phyloP scores from a whole-genome alignment of 2,329 filamentous ascomycete genomes.

The Pseudonectria foliicola region DNA sequence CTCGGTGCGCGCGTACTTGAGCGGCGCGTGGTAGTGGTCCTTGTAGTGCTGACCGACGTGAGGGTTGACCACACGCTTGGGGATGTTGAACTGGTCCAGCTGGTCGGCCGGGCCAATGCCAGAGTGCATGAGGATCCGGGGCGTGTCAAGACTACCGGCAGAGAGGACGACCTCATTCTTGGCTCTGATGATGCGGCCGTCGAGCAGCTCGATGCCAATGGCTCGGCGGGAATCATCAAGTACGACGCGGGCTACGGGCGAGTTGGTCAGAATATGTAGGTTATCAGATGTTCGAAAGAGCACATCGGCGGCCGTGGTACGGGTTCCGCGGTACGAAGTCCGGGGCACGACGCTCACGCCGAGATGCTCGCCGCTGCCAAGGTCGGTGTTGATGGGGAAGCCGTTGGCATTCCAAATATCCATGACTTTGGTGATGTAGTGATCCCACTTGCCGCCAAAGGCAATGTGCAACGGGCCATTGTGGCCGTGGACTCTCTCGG shows the following conservation, averaged over 20 bases:
- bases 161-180: slow-evolving; percentile 11
- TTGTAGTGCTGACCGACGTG: slow-evolving; percentile 5
- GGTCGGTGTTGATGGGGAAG: slow-evolving; percentile 8
- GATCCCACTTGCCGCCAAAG: slow-evolving; percentile 10
- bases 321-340: slow-evolving; percentile 8
- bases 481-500: slow-evolving; percentile 6
- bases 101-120: slow-evolving; percentile 4
- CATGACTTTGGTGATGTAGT: slow-evolving; percentile 7
- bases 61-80: not conserved
- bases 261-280: slow-evolving; percentile 6
- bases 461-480: slow-evolving; percentile 8
- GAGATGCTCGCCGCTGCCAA: slow-evolving; percentile 8
- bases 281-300: slow-evolving; percentile 4
- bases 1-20: slow-evolving; percentile 11
- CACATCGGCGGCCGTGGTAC: slow-evolving; percentile 7
- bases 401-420: slow-evolving; percentile 9
- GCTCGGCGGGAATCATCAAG: slow-evolving; percentile 4
- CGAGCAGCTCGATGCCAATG: slow-evolving; percentile 5
- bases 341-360: slow-evolving; percentile 8
- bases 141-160: slow-evolving; percentile 10
- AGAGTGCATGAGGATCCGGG: slow-evolving; percentile 12
- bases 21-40: slow-evolving; percentile 11
- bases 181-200: slow-evolving; percentile 5
- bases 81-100: not conserved
- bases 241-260: slow-evolving; percentile 6